phyloP scores from a whole-genome alignment of 768 basidiomycete species.

The Rubroboletus satanas region DNA sequence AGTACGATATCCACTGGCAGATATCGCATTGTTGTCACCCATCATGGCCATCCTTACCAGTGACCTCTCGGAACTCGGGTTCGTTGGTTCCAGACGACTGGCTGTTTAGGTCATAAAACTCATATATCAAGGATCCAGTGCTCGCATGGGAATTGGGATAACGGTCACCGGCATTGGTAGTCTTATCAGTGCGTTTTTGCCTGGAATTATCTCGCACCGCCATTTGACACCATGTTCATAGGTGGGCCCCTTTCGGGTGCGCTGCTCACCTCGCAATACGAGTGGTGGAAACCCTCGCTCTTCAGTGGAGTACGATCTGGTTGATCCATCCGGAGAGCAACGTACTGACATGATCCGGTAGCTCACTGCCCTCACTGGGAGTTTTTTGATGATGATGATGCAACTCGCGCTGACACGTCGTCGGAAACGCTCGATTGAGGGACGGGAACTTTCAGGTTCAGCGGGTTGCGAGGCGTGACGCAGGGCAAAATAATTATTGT shows the following conservation, averaged over 20 bases:
- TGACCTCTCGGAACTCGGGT: conserved; percentile 51
- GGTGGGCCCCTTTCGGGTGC: conserved; percentile 58
- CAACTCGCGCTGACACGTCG: conserved; percentile 7
- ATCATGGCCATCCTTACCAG: conserved; percentile 42
- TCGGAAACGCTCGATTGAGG: not conserved
- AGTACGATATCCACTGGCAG: conserved; percentile 14
- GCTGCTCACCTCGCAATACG: conserved; percentile 46
- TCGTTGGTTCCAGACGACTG: not conserved
- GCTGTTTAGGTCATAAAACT: not conserved
- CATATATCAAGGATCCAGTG: conserved; percentile 8
- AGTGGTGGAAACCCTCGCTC: conserved; percentile 54
- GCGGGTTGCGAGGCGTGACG: not conserved
- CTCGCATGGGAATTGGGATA: conserved; percentile 25
- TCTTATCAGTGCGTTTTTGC: conserved; percentile 18
- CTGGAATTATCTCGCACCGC: not conserved
- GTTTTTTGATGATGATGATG: conserved; percentile 1
- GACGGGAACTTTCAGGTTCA: not conserved
- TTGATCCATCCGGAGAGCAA: not conserved
- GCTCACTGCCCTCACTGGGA: conserved; percentile 9
- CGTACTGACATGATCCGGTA: not conserved
- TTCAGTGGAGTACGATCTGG: conserved; percentile 41
- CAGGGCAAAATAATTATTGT: not conserved
- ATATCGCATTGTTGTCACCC: conserved; percentile 39
- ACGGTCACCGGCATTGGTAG: conserved; percentile 11
- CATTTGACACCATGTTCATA: conserved; percentile 3